Conservation (phyloP, 1,284 basidiomycete species). For the Paramarasmius palmivorus region DNA sequence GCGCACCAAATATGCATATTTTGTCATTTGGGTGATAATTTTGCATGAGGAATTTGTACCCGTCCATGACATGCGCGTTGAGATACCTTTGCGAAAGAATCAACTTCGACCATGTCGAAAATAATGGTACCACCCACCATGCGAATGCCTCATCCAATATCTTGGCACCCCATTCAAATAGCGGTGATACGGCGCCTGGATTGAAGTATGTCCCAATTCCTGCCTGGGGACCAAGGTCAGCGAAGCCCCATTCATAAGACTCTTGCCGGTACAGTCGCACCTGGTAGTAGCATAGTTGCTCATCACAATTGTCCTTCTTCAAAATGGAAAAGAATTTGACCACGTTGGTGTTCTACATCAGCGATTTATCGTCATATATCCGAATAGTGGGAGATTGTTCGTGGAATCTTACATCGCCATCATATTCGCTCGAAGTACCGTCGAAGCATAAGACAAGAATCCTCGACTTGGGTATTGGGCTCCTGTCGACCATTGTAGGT, state of each 20-base stretch:
- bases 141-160: slow-evolving; percentile 59
- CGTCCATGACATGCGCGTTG: slow-evolving; percentile 60
- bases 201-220: slow-evolving; percentile 65
- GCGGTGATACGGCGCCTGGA: slow-evolving; percentile 53
- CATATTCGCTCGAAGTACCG: slow-evolving; percentile 56
- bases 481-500: no score
- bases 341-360: slow-evolving; percentile 64
- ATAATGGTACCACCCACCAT: slow-evolving; percentile 40
- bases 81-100: slow-evolving; percentile 48
- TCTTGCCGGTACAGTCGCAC: slow-evolving; percentile 28
- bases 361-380: not conserved
- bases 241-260: not conserved
- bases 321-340: slow-evolving; percentile 67
- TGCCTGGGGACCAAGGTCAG: slow-evolving; percentile 34
- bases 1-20: slow-evolving; percentile 59
- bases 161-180: slow-evolving; percentile 49
- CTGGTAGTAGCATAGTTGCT: slow-evolving; percentile 72
- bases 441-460: slow-evolving; percentile 65
- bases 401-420: slow-evolving; percentile 21
- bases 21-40: slow-evolving; percentile 61
- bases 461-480: slow-evolving; percentile 27
- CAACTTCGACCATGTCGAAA: not conserved
- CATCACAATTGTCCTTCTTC: slow-evolving; percentile 52
- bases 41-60: slow-evolving; percentile 58
- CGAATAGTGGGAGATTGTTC: not conserved